phyloP scores from a whole-genome alignment of 345 rosid genomes.

The Salix exigua region DNA sequence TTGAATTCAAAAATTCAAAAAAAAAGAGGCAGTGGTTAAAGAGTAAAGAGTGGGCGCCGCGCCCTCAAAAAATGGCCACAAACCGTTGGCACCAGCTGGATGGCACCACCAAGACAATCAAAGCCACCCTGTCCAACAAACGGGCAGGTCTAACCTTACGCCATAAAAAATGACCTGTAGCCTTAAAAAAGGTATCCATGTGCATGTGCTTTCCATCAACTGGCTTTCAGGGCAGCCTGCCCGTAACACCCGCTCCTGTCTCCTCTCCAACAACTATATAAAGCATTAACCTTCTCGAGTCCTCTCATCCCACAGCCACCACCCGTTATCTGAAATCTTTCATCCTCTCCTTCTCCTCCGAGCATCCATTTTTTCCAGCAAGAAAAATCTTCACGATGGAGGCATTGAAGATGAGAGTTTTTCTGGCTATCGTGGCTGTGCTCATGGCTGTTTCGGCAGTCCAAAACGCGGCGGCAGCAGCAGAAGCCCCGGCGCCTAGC shows the following conservation, averaged over 20 bases:
- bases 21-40: neutral
- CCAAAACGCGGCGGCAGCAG: slow-evolving; percentile 21
- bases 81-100: slow-evolving; percentile 22
- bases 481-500: slow-evolving; percentile 24
- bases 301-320: neutral
- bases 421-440: slow-evolving; percentile 13
- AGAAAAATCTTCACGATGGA: slow-evolving; percentile 11
- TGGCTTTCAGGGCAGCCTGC: slow-evolving; percentile 8
- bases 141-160: neutral
- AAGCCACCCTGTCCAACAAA: slow-evolving; percentile 8
- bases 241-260: slow-evolving; percentile 1
- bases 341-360: neutral
- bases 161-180: too few relatives aligned
- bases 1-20: neutral
- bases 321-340: neutral
- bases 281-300: neutral
- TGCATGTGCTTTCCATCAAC: slow-evolving; percentile 1
- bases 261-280: slow-evolving; percentile 9
- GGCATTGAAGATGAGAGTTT: slow-evolving; percentile 28
- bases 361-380: neutral
- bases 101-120: neutral
- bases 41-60: neutral
- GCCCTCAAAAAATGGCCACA: neutral
- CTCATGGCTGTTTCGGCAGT: slow-evolving; percentile 17
- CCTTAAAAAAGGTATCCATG: neutral